These are phyloP conservation scores for Xerocomellus amylosporus DNA, from an alignment of 768 basidiomycete species.

Conservation along the genomic window DNA sequence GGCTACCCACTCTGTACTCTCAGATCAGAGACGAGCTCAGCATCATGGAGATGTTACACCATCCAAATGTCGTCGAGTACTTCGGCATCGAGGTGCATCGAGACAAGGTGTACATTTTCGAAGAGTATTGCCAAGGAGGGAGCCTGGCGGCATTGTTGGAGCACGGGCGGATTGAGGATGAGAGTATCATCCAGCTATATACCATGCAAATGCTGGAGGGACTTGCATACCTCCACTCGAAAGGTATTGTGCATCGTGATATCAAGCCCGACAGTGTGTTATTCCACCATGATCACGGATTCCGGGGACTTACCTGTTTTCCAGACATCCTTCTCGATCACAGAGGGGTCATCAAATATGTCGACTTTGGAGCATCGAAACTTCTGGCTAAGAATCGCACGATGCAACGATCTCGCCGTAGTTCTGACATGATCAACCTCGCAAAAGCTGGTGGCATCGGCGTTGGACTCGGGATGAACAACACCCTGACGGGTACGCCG, in stretches of 20 bases:
- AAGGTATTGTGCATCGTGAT: slow-evolving; percentile 92
- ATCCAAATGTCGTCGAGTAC: slow-evolving; percentile 97
- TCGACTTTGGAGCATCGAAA: slow-evolving; percentile 97
- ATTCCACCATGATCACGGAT: neutral
- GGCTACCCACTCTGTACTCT: slow-evolving; percentile 81
- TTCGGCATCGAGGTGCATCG: slow-evolving; percentile 99
- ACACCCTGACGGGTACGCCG: slow-evolving; percentile 93
- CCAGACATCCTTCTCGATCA: slow-evolving; percentile 93
- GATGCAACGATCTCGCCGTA: slow-evolving; percentile 66
- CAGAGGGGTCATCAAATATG: slow-evolving; percentile 89
- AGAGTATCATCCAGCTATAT: slow-evolving; percentile 92
- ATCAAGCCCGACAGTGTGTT: slow-evolving; percentile 97
- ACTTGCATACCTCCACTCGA: slow-evolving; percentile 87
- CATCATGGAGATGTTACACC: slow-evolving; percentile 97
- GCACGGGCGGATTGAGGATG: slow-evolving; percentile 94
- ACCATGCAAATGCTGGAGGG: slow-evolving; percentile 97
- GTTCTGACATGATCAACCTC: slow-evolving; percentile 39
- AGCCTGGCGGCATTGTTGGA: slow-evolving; percentile 86
- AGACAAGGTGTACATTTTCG: slow-evolving; percentile 98
- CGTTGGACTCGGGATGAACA: slow-evolving; percentile 56
- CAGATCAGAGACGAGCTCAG: slow-evolving; percentile 95
- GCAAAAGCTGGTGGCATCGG: slow-evolving; percentile 35
- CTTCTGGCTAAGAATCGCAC: slow-evolving; percentile 90
- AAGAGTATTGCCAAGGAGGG: slow-evolving; percentile 97
- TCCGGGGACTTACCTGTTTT: slow-evolving; percentile 12